Evolutionary conservation across 2,329 filamentous ascomycete species (phyloP).

Genomic region (Botrytis pseudocinerea): DNA sequence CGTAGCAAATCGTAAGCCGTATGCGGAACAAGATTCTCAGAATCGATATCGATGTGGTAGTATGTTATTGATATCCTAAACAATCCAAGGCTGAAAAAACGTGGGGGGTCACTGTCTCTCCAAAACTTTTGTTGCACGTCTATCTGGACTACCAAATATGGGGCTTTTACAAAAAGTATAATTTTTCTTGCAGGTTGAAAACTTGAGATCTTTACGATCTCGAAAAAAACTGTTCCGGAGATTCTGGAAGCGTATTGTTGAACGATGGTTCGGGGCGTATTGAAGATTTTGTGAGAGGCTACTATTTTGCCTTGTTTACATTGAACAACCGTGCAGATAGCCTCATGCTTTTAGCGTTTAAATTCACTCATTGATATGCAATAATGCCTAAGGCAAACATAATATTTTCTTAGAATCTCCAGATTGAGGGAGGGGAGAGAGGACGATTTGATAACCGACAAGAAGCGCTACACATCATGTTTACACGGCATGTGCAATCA

Average conservation of each 20-base stretch:
- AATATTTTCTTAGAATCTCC: constrained; percentile 12
- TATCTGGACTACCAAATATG: neutral
- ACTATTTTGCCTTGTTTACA: constrained; percentile 10
- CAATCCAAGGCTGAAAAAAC: neutral
- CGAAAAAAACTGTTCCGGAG: neutral
- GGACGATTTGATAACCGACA: neutral
- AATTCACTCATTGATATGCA: neutral
- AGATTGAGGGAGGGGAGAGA: neutral
- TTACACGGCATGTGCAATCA: constrained; percentile 42
- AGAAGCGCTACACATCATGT: constrained; percentile 36
- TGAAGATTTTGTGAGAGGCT: neutral
- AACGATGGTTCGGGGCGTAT: neutral
- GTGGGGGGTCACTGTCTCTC: neutral
- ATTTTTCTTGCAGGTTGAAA: neutral
- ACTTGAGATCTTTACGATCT: neutral
- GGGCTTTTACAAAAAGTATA: neutral
- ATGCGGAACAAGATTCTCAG: neutral
- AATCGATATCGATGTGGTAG: neutral
- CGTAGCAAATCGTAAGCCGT: neutral
- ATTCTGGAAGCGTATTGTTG: neutral
- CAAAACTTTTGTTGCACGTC: neutral
- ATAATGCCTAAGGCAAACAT: neutral
- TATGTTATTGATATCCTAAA: neutral
- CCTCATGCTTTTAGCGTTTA: neutral
- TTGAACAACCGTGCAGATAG: neutral